Conservation (phyloP, 768 basidiomycete genomes). For the Hypsizygus marmoreus region DNA sequence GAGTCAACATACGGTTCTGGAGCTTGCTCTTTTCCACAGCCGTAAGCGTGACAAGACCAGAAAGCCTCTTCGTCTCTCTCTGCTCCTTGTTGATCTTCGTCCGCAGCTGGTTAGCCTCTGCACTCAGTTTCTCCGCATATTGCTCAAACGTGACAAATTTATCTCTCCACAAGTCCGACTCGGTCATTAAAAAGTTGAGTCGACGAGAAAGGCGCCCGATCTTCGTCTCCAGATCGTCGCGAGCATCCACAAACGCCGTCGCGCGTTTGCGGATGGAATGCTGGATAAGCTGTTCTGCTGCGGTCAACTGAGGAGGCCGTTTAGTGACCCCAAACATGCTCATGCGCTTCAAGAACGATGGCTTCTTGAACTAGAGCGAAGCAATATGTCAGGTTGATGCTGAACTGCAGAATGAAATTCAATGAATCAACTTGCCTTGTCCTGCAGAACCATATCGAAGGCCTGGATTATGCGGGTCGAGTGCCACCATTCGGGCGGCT, state of each 20-base stretch:
- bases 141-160: conserved; percentile 94
- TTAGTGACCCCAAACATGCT: conserved; percentile 72
- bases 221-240: conserved; percentile 93
- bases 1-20: conserved; percentile 64
- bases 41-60: conserved; percentile 75
- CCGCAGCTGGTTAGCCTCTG: conserved; percentile 83
- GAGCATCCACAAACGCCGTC: conserved; percentile 91
- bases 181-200: conserved; percentile 90
- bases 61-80: conserved; percentile 82
- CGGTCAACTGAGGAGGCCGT: conserved; percentile 70
- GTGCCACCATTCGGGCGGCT: conserved; percentile 94
- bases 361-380: conserved; percentile 75
- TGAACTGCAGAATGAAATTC: neutral
- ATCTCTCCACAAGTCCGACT: conserved; percentile 87
- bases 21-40: conserved; percentile 78
- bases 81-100: conserved; percentile 91
- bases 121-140: conserved; percentile 88
- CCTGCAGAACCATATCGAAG: conserved; percentile 84
- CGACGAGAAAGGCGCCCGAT: conserved; percentile 84
- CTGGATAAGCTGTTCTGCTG: conserved; percentile 85
- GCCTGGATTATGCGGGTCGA: conserved; percentile 89
- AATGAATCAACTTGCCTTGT: conserved; percentile 64
- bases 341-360: conserved; percentile 83
- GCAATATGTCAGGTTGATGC: conserved; percentile 11
- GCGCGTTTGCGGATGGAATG: conserved; percentile 90